Evolutionary conservation across 192 early-diverging fungal species (phyloP).

Genomic region (Thamnidium elegans): DNA sequence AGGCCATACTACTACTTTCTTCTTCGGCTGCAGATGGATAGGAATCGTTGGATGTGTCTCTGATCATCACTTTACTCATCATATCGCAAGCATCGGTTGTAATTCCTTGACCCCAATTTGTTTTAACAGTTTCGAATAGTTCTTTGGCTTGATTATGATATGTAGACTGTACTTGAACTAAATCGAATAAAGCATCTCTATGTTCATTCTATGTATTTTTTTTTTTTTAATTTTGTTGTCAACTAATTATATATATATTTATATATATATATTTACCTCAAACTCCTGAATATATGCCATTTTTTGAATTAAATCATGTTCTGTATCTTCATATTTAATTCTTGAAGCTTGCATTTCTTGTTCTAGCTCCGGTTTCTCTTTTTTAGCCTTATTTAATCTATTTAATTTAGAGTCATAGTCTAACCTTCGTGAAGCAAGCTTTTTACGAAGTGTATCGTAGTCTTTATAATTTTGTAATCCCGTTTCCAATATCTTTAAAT

Average conservation of each 20-base stretch:
- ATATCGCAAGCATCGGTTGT: background rate
- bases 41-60: no score
- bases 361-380: conserved; percentile 87
- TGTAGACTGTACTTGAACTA: conserved; percentile 34
- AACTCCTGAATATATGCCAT: conserved; percentile 84
- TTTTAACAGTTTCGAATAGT: conserved; percentile 5
- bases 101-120: conserved; percentile 3
- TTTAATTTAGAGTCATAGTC: conserved; percentile 92
- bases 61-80: background rate
- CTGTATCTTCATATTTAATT: conserved; percentile 91
- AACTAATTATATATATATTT: background rate
- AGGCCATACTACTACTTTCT: no score
- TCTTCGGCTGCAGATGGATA: no score
- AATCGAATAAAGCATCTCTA: conserved; percentile 21
- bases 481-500: conserved; percentile 37
- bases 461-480: conserved; percentile 48
- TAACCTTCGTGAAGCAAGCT: conserved; percentile 81
- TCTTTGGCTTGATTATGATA: conserved; percentile 24
- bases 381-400: conserved; percentile 87
- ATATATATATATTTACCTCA: conserved; percentile 57
- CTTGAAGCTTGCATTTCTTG: conserved; percentile 88
- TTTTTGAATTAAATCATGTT: conserved; percentile 65
- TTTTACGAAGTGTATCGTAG: conserved; percentile 69
- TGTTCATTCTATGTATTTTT: conserved; percentile 33
- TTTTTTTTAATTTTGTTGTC: background rate